A percentile compares a stretch with the other conserved stretches of the same genome.
These are phyloP conservation scores for Ophiognomonia clavigignenti-juglandacearum DNA, from an alignment of 2,329 filamentous ascomycete species.

Conservation along the genomic window DNA sequence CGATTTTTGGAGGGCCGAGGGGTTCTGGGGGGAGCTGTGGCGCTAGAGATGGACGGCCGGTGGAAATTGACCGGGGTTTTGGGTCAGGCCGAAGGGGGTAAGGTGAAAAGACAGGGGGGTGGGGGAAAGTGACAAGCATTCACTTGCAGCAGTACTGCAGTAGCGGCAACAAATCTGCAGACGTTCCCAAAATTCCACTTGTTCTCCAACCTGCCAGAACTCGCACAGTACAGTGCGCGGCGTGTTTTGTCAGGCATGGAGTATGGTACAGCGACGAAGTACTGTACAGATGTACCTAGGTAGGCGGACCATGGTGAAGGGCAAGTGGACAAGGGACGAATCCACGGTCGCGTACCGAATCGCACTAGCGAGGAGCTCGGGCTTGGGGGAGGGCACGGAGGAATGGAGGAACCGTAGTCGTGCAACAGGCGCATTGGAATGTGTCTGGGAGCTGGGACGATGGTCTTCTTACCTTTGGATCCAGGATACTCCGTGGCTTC, in stretches of 20 bases:
- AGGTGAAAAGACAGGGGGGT: slow-evolving; percentile 21
- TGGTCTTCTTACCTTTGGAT: slow-evolving; percentile 17
- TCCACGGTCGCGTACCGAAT: slow-evolving; percentile 19
- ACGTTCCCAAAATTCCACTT: slow-evolving; percentile 16
- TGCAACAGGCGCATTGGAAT: slow-evolving; percentile 14
- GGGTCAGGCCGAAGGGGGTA: slow-evolving; percentile 24
- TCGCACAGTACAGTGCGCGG: slow-evolving; percentile 15
- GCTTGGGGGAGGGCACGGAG: slow-evolving; percentile 1
- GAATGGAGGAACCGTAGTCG: neutral
- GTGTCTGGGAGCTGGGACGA: slow-evolving; percentile 13
- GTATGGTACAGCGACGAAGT: too few relatives aligned
- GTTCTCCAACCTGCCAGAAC: too few relatives aligned
- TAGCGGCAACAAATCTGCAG: slow-evolving; percentile 21
- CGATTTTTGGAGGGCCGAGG: slow-evolving; percentile 9
- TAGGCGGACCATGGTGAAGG: slow-evolving; percentile 9
- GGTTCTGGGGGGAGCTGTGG: slow-evolving; percentile 4
- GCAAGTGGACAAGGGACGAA: slow-evolving; percentile 1
- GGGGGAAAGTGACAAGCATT: slow-evolving; percentile 12
- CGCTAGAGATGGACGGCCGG: neutral
- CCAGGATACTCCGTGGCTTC: slow-evolving; percentile 5
- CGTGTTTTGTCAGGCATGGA: too few relatives aligned
- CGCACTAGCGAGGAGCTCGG: slow-evolving; percentile 12
- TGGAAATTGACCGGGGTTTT: slow-evolving; percentile 10
- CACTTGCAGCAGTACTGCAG: slow-evolving; percentile 12
- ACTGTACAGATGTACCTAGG: too few relatives aligned